phyloP scores from a whole-genome alignment of 169 alveolate species.

The Hepatocystis sp. region DNA sequence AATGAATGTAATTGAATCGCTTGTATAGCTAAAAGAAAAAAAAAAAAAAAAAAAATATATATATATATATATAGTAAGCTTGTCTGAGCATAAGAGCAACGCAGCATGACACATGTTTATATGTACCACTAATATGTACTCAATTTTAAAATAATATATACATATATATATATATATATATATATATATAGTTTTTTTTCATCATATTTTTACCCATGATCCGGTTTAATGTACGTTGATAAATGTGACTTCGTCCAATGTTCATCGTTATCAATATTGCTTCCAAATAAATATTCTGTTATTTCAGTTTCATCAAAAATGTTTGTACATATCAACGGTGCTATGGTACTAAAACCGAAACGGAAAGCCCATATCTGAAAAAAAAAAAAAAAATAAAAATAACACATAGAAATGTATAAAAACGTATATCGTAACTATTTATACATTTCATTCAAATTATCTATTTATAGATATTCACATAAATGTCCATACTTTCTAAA shows the following conservation, averaged over 20 bases:
- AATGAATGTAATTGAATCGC: constrained; percentile 79
- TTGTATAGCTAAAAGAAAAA: constrained; percentile 72
- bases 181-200: not conserved
- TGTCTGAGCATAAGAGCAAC: too few relatives aligned
- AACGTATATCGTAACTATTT: too few relatives aligned
- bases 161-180: too few relatives aligned
- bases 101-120: too few relatives aligned
- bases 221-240: constrained; percentile 89
- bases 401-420: too few relatives aligned
- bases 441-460: too few relatives aligned
- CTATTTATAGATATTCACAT: too few relatives aligned
- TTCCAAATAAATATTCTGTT: constrained; percentile 77
- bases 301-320: constrained; percentile 81
- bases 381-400: too few relatives aligned
- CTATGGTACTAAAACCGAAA: constrained; percentile 81
- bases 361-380: constrained; percentile 80
- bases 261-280: constrained; percentile 72
- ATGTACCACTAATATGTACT: too few relatives aligned
- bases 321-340: constrained; percentile 79
- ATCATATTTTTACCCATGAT: constrained; percentile 89
- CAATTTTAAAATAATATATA: too few relatives aligned
- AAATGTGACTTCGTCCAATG: constrained; percentile 84
- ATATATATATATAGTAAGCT: not conserved
- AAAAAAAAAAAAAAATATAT: not conserved
- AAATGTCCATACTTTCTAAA: too few relatives aligned